These are phyloP conservation scores for Cylindricascospora bacillispora DNA, from an alignment of 1,139 yeast species.

Conservation along the genomic window DNA sequence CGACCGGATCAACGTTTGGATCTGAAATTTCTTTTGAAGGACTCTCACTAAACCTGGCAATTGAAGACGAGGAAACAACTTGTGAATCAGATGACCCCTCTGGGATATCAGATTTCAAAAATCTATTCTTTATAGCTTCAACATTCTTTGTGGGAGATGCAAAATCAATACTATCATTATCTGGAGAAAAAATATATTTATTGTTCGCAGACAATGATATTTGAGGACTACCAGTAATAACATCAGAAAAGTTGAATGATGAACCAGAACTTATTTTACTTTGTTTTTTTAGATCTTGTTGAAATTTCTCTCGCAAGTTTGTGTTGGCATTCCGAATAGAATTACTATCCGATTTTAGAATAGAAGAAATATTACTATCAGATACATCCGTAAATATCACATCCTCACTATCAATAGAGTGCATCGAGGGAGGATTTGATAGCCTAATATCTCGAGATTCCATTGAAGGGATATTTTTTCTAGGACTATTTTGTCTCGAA, in stretches of 20 bases:
- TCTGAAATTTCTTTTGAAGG: neutral
- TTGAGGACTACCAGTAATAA: conserved; percentile 1
- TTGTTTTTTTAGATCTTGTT: conserved; percentile 8
- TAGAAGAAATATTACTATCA: too few species aligned
- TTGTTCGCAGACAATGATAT: conserved; percentile 5
- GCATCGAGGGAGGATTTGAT: too few species aligned
- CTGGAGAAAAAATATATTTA: conserved; percentile 22
- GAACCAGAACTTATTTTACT: too few species aligned
- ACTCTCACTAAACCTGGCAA: conserved; percentile 2
- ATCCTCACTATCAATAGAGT: too few species aligned
- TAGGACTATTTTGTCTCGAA: too few species aligned
- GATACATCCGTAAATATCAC: too few species aligned
- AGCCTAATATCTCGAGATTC: too few species aligned
- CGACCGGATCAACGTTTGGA: conserved; percentile 49
- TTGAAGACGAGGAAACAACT: neutral
- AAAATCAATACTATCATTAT: conserved; percentile 14
- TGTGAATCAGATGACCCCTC: conserved; percentile 6
- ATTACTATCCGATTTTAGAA: too few species aligned
- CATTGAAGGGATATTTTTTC: too few species aligned
- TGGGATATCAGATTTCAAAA: conserved; percentile 12
- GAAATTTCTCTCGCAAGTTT: conserved; percentile 12
- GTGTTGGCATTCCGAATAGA: too few species aligned
- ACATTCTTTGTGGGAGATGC: conserved; percentile 24
- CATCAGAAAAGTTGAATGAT: conserved; percentile 5
- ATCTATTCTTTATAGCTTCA: conserved; percentile 20